A percentile compares a stretch with the other conserved stretches of the same genome.
Evolutionary conservation across 129 eudicot species (phyloP).

Genomic region (Gnaphalium uliginosum): DNA sequence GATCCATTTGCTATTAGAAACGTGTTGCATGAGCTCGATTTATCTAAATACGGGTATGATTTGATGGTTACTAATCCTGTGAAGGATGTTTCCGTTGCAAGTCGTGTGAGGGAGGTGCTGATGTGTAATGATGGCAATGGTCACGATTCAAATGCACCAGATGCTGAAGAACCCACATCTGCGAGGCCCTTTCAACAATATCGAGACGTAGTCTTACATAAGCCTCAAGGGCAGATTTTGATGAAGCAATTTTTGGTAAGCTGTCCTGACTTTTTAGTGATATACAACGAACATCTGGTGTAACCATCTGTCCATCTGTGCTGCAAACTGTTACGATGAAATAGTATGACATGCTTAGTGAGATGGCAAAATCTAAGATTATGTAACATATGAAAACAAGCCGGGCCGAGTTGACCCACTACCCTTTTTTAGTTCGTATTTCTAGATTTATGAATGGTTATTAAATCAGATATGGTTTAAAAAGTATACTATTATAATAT

Average conservation of each 20-base stretch:
- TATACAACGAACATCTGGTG: not conserved
- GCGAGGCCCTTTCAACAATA: not conserved
- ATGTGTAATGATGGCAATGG: slow-evolving; percentile 17
- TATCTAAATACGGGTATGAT: not conserved
- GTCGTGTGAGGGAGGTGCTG: not conserved
- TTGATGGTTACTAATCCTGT: not conserved
- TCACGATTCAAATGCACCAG: not conserved
- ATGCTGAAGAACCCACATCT: not conserved
- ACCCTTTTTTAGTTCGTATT: not conserved
- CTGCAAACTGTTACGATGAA: not conserved
- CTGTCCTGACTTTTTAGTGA: not conserved
- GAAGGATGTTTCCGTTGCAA: slow-evolving; percentile 5
- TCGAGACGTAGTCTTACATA: not conserved
- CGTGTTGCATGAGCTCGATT: not conserved
- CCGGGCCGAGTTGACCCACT: not conserved
- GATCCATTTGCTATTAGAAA: not conserved
- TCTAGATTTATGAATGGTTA: not conserved
- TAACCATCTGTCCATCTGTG: not conserved
- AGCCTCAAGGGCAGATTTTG: not conserved
- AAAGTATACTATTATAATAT: not conserved
- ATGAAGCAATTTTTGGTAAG: slow-evolving; percentile 7
- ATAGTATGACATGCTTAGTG: not conserved
- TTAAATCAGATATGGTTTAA: not conserved
- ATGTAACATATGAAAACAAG: not conserved
- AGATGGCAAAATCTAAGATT: not conserved